Evolutionary conservation across 257 asterid genomes (phyloP).

Genomic region (Anisodus acutangulus): DNA sequence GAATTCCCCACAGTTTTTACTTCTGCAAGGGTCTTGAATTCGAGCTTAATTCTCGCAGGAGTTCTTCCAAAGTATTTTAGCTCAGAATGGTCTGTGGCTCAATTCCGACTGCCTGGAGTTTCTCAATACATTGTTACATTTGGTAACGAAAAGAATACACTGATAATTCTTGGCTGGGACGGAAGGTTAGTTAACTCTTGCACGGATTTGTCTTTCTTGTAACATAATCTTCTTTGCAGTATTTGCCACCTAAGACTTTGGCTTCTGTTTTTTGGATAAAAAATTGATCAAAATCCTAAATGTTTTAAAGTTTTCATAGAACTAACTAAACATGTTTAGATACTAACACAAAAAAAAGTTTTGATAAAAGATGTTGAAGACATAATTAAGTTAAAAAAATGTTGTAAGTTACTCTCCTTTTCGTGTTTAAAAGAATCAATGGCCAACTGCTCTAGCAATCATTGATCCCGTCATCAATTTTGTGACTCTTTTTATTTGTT

Average conservation of each 20-base stretch:
- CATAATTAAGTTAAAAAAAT: neutral
- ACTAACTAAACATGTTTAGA: conserved; percentile 14
- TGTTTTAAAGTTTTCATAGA: conserved; percentile 10
- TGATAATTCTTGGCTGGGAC: conserved; percentile 82
- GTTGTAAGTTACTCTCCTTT: neutral
- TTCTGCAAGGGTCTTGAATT: neutral
- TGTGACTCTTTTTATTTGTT: too few relatives aligned
- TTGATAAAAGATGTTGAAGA: neutral
- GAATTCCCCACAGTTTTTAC: neutral
- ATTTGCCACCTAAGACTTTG: conserved; percentile 16
- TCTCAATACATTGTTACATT: conserved; percentile 72
- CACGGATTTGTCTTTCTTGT: neutral
- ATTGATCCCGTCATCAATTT: too few relatives aligned
- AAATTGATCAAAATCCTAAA: neutral
- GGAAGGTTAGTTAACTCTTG: conserved; percentile 62
- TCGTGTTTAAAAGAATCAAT: neutral
- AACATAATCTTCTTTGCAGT: neutral
- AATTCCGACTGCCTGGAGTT: conserved; percentile 84
- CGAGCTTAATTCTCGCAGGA: conserved; percentile 48
- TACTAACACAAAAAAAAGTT: neutral
- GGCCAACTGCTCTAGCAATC: too few relatives aligned
- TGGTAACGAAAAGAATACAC: conserved; percentile 83
- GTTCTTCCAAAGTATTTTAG: conserved; percentile 91
- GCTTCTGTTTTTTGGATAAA: neutral
- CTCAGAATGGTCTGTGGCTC: conserved; percentile 95